Base-by-base conservation (phyloP, 2,329 filamentous ascomycete genomes). In the Paecilomyces dactylethromorphus region DNA sequence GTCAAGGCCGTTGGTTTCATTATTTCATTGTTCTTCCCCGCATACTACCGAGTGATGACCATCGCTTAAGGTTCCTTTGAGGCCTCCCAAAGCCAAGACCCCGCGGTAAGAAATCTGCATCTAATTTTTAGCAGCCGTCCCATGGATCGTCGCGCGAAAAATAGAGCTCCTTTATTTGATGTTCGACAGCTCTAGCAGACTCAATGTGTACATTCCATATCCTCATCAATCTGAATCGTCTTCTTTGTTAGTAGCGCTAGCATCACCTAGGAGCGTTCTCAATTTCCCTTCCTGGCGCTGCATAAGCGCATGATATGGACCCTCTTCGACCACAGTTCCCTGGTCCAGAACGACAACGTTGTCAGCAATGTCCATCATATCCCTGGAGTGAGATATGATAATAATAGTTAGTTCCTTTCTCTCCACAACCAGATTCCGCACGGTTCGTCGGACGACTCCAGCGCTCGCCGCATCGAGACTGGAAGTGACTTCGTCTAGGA, bases 401-500 rank as follows among this genome's bases (percentile, higher is more conserved):
- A 97, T 79, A 0, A 96, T 84, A 0, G 89, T 89, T 71, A 91
- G 82, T 0, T 76, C 78, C 3, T 67, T 62, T 12, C 66, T 66
- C 8, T 60, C 59, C 0, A 65, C 61, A 12, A 87, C 76, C 1
- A 94, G 73, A 0, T 69, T 68, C 35, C 72, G 72, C 49, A 96
- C 79, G 0, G 87, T 87, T 8, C 82, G 74, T 12, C 89, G 79
- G 3, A 97, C 82, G 1, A 81, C 74, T 2, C 81, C 81, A 0
- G 90, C 87, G 45, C 83, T 87, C 64, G 87, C 83, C 0, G 82
- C 80, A 67, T 97, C 92, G 0, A 97, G 78, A 0, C 89, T 88
- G 26, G 87, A 90, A 0, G 92, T 97, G 0, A 92, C 90, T 75
- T 97, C 92, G 66, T 97, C 93, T 1, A 97, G 76, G 1, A 97